Evolutionary conservation across 495 filamentous ascomycete species (phyloP).

Genomic region (Amorphotheca resinae): DNA sequence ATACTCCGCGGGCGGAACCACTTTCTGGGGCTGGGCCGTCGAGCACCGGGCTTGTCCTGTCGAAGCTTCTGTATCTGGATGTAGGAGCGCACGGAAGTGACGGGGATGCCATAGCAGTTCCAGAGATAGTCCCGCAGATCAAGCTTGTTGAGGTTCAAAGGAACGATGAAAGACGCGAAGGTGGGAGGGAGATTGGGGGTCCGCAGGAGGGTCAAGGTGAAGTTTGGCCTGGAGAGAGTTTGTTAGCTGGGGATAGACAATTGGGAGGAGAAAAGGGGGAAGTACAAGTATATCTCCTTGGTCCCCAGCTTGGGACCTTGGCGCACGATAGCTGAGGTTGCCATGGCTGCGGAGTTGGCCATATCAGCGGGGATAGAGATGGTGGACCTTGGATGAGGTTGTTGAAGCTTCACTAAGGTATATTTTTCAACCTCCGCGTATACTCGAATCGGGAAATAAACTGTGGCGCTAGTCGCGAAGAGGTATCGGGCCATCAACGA

Average conservation of each 20-base stretch:
- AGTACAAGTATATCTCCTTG: slow-evolving; percentile 62
- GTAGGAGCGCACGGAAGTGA: slow-evolving; percentile 61
- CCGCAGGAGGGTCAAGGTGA: slow-evolving; percentile 62
- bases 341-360: background rate
- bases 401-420: slow-evolving; percentile 1
- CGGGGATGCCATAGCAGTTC: slow-evolving; percentile 56
- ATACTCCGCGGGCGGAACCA: slow-evolving; percentile 48
- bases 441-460: background rate
- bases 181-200: slow-evolving; percentile 58
- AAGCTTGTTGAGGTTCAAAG: slow-evolving; percentile 80
- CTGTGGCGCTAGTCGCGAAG: no score
- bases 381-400: background rate
- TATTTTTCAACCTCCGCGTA: no score
- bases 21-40: slow-evolving; percentile 26
- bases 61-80: slow-evolving; percentile 55
- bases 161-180: slow-evolving; percentile 74
- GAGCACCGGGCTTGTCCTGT: slow-evolving; percentile 32
- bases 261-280: slow-evolving; percentile 3
- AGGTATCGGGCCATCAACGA: no score
- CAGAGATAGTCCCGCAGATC: slow-evolving; percentile 83
- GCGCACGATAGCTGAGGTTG: background rate
- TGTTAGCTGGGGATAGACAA: slow-evolving; percentile 3
- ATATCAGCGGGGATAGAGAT: background rate
- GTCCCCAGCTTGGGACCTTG: slow-evolving; percentile 25
- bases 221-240: slow-evolving; percentile 49